Conservation (phyloP, 345 rosid genomes). For the Conringia planisiliqua region DNA sequence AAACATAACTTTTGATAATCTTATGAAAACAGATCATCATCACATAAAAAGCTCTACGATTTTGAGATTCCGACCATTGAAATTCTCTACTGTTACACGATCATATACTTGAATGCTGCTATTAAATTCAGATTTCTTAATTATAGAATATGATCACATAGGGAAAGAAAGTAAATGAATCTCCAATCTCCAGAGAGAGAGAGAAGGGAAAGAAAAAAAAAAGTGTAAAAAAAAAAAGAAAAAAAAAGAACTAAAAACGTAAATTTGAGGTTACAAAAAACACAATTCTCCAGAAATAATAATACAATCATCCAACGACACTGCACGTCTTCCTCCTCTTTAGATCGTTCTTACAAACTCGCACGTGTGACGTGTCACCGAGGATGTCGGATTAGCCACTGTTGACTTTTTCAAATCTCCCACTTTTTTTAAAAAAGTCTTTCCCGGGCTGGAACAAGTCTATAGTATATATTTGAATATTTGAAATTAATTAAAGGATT, state of each 20-base stretch:
- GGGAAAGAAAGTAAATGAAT: background rate
- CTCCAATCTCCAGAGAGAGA: background rate
- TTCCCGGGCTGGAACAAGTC: background rate
- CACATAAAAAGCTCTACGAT: background rate
- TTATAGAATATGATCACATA: background rate
- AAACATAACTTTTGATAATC: background rate
- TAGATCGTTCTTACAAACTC: slow-evolving; percentile 13
- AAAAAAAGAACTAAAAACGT: background rate
- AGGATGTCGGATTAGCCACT: background rate
- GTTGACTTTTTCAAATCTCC: slow-evolving; percentile 3
- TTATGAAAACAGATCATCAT: background rate
- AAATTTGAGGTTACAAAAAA: slow-evolving; percentile 1
- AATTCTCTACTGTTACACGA: slow-evolving; percentile 4
- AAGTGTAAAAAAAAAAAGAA: background rate
- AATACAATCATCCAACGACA: slow-evolving; percentile 1
- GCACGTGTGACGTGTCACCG: slow-evolving; percentile 15
- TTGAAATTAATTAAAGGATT: too few species aligned
- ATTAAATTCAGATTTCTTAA: background rate
- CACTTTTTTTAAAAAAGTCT: background rate
- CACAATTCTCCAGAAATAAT: background rate
- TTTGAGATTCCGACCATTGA: background rate
- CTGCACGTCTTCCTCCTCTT: slow-evolving; percentile 13
- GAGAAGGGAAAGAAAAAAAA: background rate
- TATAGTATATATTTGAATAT: too few species aligned
- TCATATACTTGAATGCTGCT: slow-evolving; percentile 5